Percentiles rank a stretch among this genome's conserved stretches.
Evolutionary conservation across 2,329 filamentous ascomycete genomes (phyloP).

Genomic region (Proliferodiscus dingleyae): DNA sequence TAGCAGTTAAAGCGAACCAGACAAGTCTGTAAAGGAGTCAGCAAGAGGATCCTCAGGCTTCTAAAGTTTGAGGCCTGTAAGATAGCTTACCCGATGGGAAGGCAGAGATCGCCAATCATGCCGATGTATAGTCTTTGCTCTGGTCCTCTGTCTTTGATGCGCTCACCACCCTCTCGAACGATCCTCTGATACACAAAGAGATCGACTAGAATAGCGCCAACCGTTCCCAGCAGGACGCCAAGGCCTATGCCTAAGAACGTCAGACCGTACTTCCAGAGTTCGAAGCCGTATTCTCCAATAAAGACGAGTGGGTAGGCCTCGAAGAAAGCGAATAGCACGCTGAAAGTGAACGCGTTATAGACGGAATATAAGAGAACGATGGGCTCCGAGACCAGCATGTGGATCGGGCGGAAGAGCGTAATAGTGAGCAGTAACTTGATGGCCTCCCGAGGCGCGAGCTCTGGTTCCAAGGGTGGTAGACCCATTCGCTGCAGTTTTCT

Average conservation of each 20-base stretch:
- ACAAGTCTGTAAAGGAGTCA: constrained; percentile 24
- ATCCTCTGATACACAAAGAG: constrained; percentile 34
- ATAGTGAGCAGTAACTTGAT: constrained; percentile 10
- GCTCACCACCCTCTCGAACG: constrained; percentile 1
- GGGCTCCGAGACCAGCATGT: constrained; percentile 57
- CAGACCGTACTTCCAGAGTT: constrained; percentile 19
- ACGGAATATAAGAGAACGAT: constrained; percentile 52
- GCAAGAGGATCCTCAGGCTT: constrained; percentile 13
- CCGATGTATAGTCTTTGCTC: constrained; percentile 34
- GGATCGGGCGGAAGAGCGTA: constrained; percentile 36
- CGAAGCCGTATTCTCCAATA: constrained; percentile 38
- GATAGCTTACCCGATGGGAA: constrained; percentile 33
- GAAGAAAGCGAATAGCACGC: constrained; percentile 49
- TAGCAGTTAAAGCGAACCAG: constrained; percentile 34
- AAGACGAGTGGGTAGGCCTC: constrained; percentile 46
- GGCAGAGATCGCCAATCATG: constrained; percentile 34
- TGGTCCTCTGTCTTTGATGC: constrained; percentile 34
- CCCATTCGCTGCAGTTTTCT: not conserved
- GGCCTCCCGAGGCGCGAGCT: not conserved
- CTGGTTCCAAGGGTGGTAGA: not conserved
- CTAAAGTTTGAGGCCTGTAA: not conserved
- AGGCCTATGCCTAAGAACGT: constrained; percentile 9
- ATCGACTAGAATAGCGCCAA: constrained; percentile 38
- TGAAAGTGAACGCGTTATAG: constrained; percentile 46
- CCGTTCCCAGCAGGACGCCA: constrained; percentile 4